Conservation (phyloP, 2,329 filamentous ascomycete genomes). For the Diaporthe sp. region DNA sequence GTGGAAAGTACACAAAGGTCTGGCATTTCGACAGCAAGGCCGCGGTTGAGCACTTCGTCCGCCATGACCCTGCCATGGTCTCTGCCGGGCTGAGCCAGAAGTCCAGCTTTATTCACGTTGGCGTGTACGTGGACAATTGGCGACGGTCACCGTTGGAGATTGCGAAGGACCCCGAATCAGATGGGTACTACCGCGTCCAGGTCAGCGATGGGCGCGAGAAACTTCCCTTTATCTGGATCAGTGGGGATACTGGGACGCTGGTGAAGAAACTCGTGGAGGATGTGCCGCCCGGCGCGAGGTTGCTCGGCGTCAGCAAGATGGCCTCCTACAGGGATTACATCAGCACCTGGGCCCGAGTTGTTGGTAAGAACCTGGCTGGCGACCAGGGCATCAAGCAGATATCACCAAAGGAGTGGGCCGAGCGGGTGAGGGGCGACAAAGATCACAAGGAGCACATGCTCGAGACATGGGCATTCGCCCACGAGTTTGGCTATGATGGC, state of each 20-base stretch:
- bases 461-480: not conserved
- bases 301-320: not conserved
- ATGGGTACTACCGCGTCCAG: slow-evolving; percentile 6
- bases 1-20: not conserved
- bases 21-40: slow-evolving; percentile 16
- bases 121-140: not conserved
- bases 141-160: not conserved
- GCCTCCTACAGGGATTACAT: not conserved
- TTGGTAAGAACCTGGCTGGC: not conserved
- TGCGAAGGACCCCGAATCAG: not conserved
- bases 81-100: slow-evolving; percentile 1
- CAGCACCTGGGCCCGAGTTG: not conserved
- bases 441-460: not conserved
- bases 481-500: not conserved
- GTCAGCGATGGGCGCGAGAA: not conserved
- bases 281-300: not conserved
- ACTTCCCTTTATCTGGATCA: not conserved
- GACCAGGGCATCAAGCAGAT: slow-evolving; percentile 3
- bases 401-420: not conserved
- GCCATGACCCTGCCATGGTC: not conserved
- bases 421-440: not conserved
- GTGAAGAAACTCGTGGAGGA: slow-evolving; percentile 10
- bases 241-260: not conserved
- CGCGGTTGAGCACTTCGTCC: not conserved
- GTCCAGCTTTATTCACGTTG: not conserved